Base-by-base conservation (phyloP, 2,329 filamentous ascomycete species). In the Pseudocercospora eumusae region DNA sequence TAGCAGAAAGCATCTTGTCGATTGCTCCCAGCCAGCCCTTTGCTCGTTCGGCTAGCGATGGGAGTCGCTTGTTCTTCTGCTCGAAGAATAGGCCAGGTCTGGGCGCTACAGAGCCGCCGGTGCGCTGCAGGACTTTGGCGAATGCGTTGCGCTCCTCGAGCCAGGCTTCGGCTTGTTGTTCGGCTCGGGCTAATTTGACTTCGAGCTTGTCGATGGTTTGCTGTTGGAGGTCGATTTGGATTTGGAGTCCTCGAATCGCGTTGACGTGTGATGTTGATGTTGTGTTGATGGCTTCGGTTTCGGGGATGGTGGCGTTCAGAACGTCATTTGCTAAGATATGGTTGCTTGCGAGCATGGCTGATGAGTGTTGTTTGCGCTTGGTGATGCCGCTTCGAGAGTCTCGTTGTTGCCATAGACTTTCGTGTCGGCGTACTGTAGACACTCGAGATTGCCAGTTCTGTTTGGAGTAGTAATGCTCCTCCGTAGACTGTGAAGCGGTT, bases 121-220 rank as follows among this genome's bases (percentile, higher is more conserved):
- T 52, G 47, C 47, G 47, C n/a, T 52, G 47, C 23, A 52, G 5
- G 15, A 52, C 47, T 13, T 52, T 52, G 21, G 47, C 47, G 15
- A 52, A 52, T n/a, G 47, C 25, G 7, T 52, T 52, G 1, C 47
- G 47, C 23, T 52, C 47, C 13, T 52, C 47, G 11, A 52, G 47
- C 47, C 47, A 52, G 11, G 47, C 47, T 52, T 52, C 47, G 11
- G 47, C 47, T 52, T 52, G 47, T 8, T 52, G 21, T 52, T 52
- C 47, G 2, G 47, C 47, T 11, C 23, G 15, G 0, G 47, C 47
- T 11, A 52, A 10, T 28, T 52, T 52, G 11, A 25, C 20, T 52
- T 52, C 47, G 5, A 52, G 47, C 23, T 52, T 52, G 25, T 52
- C 47, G 47, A 52, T 52, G 7, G 47, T 52, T 18, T 28, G 21